Evolutionary conservation across 2,329 filamentous ascomycete species (phyloP), one percentile per base, ranked within the genome.

Genomic region (Colletotrichum trifolii): DNA sequence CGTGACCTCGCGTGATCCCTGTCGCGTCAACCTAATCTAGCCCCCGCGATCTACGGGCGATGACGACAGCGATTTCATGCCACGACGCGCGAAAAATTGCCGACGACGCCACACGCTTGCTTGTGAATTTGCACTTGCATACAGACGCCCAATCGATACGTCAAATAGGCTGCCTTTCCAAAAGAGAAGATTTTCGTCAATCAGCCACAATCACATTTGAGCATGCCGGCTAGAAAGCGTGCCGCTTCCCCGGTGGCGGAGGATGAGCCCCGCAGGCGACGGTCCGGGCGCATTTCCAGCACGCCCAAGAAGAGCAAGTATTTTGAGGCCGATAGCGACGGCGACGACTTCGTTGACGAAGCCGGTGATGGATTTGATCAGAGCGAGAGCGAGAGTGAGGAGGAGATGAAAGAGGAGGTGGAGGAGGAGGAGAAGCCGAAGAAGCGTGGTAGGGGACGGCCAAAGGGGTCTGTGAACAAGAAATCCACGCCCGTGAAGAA

Each of bases 241-340:
- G 73, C 74, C 2, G 63, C 73, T 7, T 74, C 73, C 12, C 66
- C 74, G 4, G 61, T 70, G 6, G 70, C 71, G 25, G 72, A 76
- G 60, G 70, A 25, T 25, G 25, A 71, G 60, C 67, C 74, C 12
- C 80, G 82, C 15, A 79, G 82, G 25, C 25, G 25, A n/a, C 78
- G 81, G 54, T 87, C 85, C 6, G 71, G 76, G 25, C 84, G 85
- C 48, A 71, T 82, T 42, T 79, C 78, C 15, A 79, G 75, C 71
- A 79, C 78, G 34, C 76, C 78, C 17, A 75, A 79, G 68, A 86
- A 80, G 75, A 87, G 84, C 74, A 75, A 74, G 15, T 87, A 87
- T 71, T 86, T 86, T 70, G 83, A 85, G 62, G 72, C 66, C 54
- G 70, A 74, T 10, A 72, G 74, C 3, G 71, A 73, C 2, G 71